phyloP scores from a whole-genome alignment of 352 stramenopile genomes.

The Thraustochytrium sp. region DNA sequence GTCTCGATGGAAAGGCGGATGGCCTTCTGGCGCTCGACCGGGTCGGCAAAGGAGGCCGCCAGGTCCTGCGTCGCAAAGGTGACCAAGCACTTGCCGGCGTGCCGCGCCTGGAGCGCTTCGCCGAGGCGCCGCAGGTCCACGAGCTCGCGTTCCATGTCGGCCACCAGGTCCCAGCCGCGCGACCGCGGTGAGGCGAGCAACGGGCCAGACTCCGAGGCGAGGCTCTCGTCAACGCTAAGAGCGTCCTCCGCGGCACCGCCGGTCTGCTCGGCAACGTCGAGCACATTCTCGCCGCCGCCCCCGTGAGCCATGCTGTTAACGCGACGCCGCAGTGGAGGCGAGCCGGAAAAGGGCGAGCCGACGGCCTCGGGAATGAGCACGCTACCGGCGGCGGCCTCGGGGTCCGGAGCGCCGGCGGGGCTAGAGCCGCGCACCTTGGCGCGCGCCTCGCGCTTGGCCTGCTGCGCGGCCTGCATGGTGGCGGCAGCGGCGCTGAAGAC shows the following conservation, averaged over 20 bases:
- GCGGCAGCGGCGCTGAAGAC: neutral
- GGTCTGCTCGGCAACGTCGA: neutral
- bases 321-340: too few species aligned
- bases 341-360: too few species aligned
- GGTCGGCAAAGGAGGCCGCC: neutral
- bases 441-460: neutral
- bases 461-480: neutral
- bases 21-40: neutral
- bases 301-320: too few species aligned
- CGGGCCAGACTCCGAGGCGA: neutral
- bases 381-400: too few species aligned
- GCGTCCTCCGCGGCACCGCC: neutral
- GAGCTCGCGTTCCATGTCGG: conserved; percentile 10
- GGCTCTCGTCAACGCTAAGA: neutral
- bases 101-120: neutral
- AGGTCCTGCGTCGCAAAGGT: conserved; percentile 3
- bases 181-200: neutral
- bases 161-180: neutral
- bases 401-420: too few species aligned
- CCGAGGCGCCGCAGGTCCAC: neutral
- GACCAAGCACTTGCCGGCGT: conserved; percentile 10
- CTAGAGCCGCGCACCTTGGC: neutral
- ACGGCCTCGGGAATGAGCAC: too few species aligned
- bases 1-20: neutral
- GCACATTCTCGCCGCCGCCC: neutral